Percentiles rank a stretch among this genome's conserved stretches.
These are phyloP conservation scores for Hypoxylon rubiginosum DNA, from an alignment of 2,329 filamentous ascomycete genomes.

Conservation along the genomic window DNA sequence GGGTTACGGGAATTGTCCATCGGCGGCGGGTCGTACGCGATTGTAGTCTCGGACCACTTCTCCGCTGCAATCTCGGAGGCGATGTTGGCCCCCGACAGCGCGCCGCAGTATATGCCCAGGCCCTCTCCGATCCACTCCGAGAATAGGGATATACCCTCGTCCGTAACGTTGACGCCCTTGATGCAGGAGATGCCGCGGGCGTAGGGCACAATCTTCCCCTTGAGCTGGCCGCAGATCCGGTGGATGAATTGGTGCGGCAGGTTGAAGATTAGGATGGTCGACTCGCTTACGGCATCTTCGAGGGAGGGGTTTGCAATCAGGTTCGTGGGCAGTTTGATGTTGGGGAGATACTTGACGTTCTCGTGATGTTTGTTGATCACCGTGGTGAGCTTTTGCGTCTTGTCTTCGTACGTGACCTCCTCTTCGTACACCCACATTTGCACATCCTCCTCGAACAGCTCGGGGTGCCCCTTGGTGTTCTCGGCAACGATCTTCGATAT, in stretches of 20 bases:
- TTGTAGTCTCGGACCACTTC: slow-evolving; percentile 97
- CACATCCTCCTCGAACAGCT: slow-evolving; percentile 88
- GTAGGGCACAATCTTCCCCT: slow-evolving; percentile 90
- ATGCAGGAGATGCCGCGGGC: slow-evolving; percentile 97
- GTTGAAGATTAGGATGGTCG: slow-evolving; percentile 95
- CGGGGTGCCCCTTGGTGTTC: slow-evolving; percentile 82
- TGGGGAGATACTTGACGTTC: slow-evolving; percentile 98
- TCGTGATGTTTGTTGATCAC: slow-evolving; percentile 95
- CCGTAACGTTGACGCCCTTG: slow-evolving; percentile 94
- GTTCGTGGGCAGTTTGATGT: slow-evolving; percentile 85
- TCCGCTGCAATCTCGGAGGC: slow-evolving; percentile 94
- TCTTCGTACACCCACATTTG: slow-evolving; percentile 99
- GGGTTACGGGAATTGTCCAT: slow-evolving; percentile 84
- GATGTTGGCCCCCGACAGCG: slow-evolving; percentile 95
- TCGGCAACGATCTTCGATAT: slow-evolving; percentile 98
- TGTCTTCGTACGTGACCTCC: slow-evolving; percentile 76
- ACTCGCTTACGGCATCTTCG: slow-evolving; percentile 82
- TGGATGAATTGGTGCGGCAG: slow-evolving; percentile 96
- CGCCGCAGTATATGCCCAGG: slow-evolving; percentile 95
- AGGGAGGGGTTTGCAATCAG: slow-evolving; percentile 86
- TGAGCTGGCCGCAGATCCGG: slow-evolving; percentile 84
- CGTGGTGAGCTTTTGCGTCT: slow-evolving; percentile 86
- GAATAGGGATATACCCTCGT: slow-evolving; percentile 88
- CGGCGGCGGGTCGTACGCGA: slow-evolving; percentile 92
- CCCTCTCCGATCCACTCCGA: slow-evolving; percentile 93